Percentiles rank a stretch among this genome's conserved stretches.
These are phyloP conservation scores for Starmerella sp. DNA, from an alignment of 805 yeast species.

Conservation along the genomic window DNA sequence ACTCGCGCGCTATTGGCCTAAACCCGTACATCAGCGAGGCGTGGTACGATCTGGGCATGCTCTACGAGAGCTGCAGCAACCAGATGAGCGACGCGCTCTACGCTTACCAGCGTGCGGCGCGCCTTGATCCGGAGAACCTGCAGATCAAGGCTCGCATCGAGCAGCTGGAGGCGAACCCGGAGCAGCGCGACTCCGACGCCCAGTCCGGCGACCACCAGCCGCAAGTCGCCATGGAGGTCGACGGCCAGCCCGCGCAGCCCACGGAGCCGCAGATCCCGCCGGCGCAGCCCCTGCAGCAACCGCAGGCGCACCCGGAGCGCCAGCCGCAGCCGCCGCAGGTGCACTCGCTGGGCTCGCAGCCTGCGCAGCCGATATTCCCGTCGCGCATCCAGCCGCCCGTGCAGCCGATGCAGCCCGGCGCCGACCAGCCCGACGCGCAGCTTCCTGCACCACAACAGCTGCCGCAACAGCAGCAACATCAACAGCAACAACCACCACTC, in stretches of 20 bases:
- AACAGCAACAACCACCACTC: not conserved
- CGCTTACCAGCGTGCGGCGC: conserved; percentile 93
- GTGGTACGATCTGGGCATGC: conserved; percentile 96
- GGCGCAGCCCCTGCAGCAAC: conserved; percentile 15
- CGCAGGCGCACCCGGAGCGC: conserved; percentile 3
- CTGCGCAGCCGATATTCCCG: not conserved
- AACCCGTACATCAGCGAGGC: conserved; percentile 95
- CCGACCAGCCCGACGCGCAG: conserved; percentile 12
- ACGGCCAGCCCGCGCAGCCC: conserved; percentile 14
- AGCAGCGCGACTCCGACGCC: conserved; percentile 34
- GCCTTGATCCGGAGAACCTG: conserved; percentile 86
- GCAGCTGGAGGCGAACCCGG: conserved; percentile 52
- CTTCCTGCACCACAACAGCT: conserved; percentile 11
- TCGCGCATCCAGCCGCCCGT: conserved; percentile 2
- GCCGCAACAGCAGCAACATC: conserved; percentile 4
- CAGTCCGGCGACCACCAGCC: not conserved
- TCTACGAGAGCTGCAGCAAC: conserved; percentile 94
- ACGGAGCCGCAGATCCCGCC: conserved; percentile 21
- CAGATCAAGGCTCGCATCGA: conserved; percentile 89
- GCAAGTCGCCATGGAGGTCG: conserved; percentile 33
- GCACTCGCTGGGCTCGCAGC: not conserved
- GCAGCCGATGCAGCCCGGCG: not conserved
- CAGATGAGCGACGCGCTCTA: conserved; percentile 91
- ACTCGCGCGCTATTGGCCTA: conserved; percentile 88
- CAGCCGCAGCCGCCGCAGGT: not conserved